Percentiles rank a stretch among this genome's conserved stretches.
Evolutionary conservation across 2,329 filamentous ascomycete species (phyloP).

Genomic region (Lasiodiplodia citricola): DNA sequence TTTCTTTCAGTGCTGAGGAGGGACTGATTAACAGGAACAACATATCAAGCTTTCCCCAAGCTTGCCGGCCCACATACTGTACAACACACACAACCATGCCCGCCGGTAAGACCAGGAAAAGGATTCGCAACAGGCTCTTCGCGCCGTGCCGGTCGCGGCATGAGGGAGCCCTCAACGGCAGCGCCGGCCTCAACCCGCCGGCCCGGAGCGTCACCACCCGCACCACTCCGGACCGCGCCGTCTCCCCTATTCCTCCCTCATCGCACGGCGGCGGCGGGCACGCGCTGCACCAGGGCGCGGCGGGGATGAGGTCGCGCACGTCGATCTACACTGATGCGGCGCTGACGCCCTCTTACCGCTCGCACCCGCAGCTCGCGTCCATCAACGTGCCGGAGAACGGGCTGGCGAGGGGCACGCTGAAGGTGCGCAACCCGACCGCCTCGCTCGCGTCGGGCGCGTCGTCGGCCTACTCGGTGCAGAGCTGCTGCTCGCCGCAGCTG

Average conservation of each 20-base stretch:
- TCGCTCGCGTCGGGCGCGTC: not conserved
- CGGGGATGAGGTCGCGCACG: not conserved
- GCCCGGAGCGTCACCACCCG: not conserved
- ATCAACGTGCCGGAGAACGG: not conserved
- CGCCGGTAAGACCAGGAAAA: slow-evolving; percentile 2
- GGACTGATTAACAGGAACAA: slow-evolving; percentile 7
- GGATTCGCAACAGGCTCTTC: slow-evolving; percentile 9
- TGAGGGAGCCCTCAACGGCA: not conserved
- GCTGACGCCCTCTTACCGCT: not conserved
- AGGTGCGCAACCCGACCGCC: not conserved
- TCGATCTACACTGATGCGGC: not conserved
- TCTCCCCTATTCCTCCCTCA: not conserved
- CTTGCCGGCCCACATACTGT: not conserved
- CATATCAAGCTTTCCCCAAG: slow-evolving; percentile 1
- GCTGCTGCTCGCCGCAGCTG: not conserved
- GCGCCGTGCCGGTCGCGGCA: slow-evolving; percentile 7
- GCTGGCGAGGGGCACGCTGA: not conserved
- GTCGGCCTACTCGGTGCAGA: not conserved
- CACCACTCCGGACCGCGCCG: not conserved
- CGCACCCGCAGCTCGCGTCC: not conserved
- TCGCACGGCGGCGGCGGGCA: not conserved
- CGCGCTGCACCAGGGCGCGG: too few species aligned
- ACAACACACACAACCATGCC: slow-evolving; percentile 4
- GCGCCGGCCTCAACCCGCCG: not conserved
- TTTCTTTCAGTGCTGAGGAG: not conserved